Conservation (phyloP, 768 basidiomycete species). For the Lentinula lateritia region DNA sequence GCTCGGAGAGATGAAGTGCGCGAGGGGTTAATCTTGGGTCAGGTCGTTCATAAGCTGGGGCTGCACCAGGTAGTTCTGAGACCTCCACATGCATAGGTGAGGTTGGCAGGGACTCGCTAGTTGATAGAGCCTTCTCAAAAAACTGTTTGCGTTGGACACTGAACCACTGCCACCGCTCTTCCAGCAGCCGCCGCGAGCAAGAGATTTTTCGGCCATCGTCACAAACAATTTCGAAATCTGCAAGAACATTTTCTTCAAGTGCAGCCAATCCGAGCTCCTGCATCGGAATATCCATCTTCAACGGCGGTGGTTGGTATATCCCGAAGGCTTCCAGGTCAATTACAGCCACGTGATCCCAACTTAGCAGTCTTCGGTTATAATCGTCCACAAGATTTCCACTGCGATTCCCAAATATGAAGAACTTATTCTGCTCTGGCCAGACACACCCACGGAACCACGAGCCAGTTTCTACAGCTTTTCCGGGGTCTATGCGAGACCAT, state of each 20-base stretch:
- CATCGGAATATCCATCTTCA: slow-evolving; percentile 61
- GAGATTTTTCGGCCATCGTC: slow-evolving; percentile 82
- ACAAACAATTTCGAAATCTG: slow-evolving; percentile 91
- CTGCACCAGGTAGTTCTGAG: slow-evolving; percentile 53
- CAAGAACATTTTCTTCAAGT: slow-evolving; percentile 72
- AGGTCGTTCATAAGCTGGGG: slow-evolving; percentile 42
- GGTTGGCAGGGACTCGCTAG: slow-evolving; percentile 53
- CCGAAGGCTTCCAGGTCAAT: slow-evolving; percentile 94
- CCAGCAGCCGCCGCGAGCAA: slow-evolving; percentile 80
- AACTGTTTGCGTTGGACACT: slow-evolving; percentile 60
- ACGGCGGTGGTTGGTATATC: slow-evolving; percentile 83
- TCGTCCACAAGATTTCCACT: slow-evolving; percentile 86
- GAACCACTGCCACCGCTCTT: slow-evolving; percentile 97
- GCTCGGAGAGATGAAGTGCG: slow-evolving; percentile 76
- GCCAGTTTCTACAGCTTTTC: slow-evolving; percentile 77
- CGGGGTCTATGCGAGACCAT: slow-evolving; percentile 87
- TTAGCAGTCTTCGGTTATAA: slow-evolving; percentile 84
- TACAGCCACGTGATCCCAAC: slow-evolving; percentile 89
- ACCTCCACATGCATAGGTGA: slow-evolving; percentile 59
- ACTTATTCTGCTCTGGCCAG: slow-evolving; percentile 80
- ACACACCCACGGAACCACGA: slow-evolving; percentile 94
- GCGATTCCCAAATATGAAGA: slow-evolving; percentile 88
- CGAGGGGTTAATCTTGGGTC: slow-evolving; percentile 82
- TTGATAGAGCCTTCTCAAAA: slow-evolving; percentile 48
- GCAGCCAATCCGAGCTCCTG: slow-evolving; percentile 83